Base-by-base conservation (phyloP, 169 alveolate species). In the Plasmodium adleri region DNA sequence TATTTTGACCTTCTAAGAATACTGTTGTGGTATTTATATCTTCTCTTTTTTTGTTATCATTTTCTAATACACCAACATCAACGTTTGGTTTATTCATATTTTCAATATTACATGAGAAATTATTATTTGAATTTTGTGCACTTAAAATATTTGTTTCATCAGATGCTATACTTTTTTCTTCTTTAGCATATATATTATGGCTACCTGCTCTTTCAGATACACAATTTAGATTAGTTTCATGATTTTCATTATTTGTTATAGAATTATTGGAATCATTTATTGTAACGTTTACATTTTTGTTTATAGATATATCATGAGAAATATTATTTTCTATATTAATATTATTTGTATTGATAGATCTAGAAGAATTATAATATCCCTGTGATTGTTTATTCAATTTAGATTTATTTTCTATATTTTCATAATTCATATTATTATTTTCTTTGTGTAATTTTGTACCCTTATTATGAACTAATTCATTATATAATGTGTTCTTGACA, bases 151-250 rank as follows among this genome's bases (percentile, higher is more conserved):
- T 74, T 32, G 88, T 74, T 45, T 74, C 88, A 39, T 74, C 88
- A 12, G 88, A 74, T 28, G 64, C 88, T 74, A 74, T 74, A 54
- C 88, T 60, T 15, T 60, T 74, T 59, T 74, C 88, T 52, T 74
- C 74, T 15, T 74, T 74, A 28, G 24, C 64, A 13, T 74, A 49
- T 74, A 60, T 60, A 24, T 28, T 59, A 56, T 56, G 64, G 5
- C 22, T 56, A 39, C 9, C 24, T 15, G 12, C 22, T 15, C 64
- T 56, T 56, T 15, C 7, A 56, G 8, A 56, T 17, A 56, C 17
- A 22, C 13, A 2, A 56, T 13, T 17, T 56, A 17, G 5, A 6
- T 56, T 5, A 1, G 8, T 56, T 15, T 56, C 64, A 39, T 0
- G 10, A 4, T 39, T 39, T 39, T 39, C 47, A 39, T 39, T 39